These are phyloP conservation scores for Claviceps pazoutovae DNA, from an alignment of 2,329 filamentous ascomycete species.

Conservation along the genomic window DNA sequence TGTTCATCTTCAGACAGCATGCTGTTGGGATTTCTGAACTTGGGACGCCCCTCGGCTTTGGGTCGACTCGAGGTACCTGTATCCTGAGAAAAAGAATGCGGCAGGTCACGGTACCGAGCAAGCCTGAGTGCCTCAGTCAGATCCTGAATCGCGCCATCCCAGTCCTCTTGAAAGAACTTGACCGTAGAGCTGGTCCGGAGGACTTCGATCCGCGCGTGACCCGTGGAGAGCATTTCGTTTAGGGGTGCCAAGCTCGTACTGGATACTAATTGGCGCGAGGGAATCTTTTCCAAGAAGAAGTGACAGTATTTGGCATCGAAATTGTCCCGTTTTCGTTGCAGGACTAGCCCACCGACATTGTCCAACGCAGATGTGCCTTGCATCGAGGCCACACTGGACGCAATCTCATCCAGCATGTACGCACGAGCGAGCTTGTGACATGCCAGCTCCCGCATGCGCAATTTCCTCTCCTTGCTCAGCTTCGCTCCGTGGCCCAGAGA, in stretches of 20 bases:
- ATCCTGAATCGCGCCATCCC: slow-evolving; percentile 54
- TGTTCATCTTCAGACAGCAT: slow-evolving; percentile 35
- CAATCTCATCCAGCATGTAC: slow-evolving; percentile 71
- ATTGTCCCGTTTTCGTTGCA: slow-evolving; percentile 55
- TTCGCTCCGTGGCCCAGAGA: slow-evolving; percentile 37
- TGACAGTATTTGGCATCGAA: slow-evolving; percentile 75
- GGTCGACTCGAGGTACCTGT: neutral
- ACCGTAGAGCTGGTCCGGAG: slow-evolving; percentile 62
- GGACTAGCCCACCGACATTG: slow-evolving; percentile 58
- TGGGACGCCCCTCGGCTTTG: neutral
- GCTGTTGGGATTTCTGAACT: slow-evolving; percentile 11
- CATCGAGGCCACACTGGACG: slow-evolving; percentile 72
- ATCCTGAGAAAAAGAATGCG: neutral
- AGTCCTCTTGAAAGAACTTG: slow-evolving; percentile 62
- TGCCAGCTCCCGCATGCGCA: slow-evolving; percentile 68
- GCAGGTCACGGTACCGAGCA: slow-evolving; percentile 25
- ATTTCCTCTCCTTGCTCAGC: slow-evolving; percentile 62
- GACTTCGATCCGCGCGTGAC: slow-evolving; percentile 50
- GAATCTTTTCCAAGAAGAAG: slow-evolving; percentile 86
- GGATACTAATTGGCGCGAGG: slow-evolving; percentile 57
- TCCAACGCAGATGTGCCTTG: slow-evolving; percentile 65
- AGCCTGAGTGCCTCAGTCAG: slow-evolving; percentile 51
- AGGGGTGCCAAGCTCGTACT: slow-evolving; percentile 54
- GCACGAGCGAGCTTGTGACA: slow-evolving; percentile 64
- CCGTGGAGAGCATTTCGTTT: slow-evolving; percentile 50